Conservation (phyloP, 225 moss, liverwort and hornwort genomes). For the Sphagnum tenellum region DNA sequence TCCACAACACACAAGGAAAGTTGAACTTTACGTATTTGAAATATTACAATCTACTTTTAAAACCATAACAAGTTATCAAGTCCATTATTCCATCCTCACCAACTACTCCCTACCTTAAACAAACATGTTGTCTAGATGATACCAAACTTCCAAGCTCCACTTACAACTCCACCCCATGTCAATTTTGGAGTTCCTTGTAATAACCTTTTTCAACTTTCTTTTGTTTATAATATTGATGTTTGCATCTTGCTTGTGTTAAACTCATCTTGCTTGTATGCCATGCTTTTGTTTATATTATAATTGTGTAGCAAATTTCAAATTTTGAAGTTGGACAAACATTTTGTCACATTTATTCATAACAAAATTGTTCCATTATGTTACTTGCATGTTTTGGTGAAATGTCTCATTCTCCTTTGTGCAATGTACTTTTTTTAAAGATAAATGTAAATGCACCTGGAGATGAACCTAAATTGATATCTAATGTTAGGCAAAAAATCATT, state of each 20-base stretch:
- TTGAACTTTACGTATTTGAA: slow-evolving; percentile 69
- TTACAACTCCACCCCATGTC: slow-evolving; percentile 22
- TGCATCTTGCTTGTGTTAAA: too few relatives aligned
- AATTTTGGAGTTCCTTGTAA: background rate
- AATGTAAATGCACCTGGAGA: slow-evolving; percentile 10
- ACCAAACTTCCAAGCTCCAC: slow-evolving; percentile 16
- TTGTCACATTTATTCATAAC: too few relatives aligned
- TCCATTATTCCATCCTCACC: slow-evolving; percentile 21
- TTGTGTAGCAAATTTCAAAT: too few relatives aligned
- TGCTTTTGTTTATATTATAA: background rate
- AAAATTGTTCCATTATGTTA: background rate
- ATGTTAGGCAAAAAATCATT: slow-evolving; percentile 68
- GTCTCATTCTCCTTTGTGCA: slow-evolving; percentile 20
- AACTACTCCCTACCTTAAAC: slow-evolving; percentile 18
- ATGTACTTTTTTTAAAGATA: slow-evolving; percentile 8
- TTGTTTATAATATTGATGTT: too few relatives aligned
- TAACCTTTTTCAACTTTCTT: too few relatives aligned
- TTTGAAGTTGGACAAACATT: too few relatives aligned
- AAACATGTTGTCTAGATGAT: slow-evolving; percentile 18
- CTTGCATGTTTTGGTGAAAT: slow-evolving; percentile 32
- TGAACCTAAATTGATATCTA: slow-evolving; percentile 49
- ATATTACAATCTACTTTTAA: slow-evolving; percentile 35
- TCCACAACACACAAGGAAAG: slow-evolving; percentile 64
- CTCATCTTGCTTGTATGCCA: background rate
- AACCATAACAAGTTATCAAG: slow-evolving; percentile 20